Percentiles rank a stretch among this genome's conserved stretches.
Evolutionary conservation across 768 basidiomycete species (phyloP).

Genomic region (Amanita polypyramis): DNA sequence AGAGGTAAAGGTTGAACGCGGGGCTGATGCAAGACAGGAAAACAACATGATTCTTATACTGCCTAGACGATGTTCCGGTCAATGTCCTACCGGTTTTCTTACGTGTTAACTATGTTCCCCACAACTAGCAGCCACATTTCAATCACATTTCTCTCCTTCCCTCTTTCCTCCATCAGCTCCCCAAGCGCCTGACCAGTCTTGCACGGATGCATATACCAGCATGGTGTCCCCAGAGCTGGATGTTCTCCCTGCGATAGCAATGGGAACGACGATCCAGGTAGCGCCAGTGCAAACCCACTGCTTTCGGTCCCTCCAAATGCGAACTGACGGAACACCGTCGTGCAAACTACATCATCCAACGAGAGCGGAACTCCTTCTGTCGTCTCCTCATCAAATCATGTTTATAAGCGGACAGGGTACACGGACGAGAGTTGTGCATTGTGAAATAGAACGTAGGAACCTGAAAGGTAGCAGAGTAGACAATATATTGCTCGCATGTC

Average conservation of each 20-base stretch:
- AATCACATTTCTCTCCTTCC: conserved; percentile 23
- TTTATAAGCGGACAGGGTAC: conserved; percentile 5
- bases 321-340: conserved; percentile 47
- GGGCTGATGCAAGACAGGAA: conserved; percentile 29
- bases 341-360: conserved; percentile 43
- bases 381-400: conserved; percentile 10
- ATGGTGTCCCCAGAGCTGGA: conserved; percentile 60
- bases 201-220: conserved; percentile 88
- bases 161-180: conserved; percentile 52
- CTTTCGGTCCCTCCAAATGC: conserved; percentile 31
- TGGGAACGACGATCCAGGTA: conserved; percentile 49
- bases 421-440: conserved; percentile 59
- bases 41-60: conserved; percentile 26
- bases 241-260: conserved; percentile 84
- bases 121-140: conserved; percentile 76
- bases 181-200: conserved; percentile 54
- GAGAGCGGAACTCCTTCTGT: conserved; percentile 57
- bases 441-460: conserved; percentile 83
- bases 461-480: conserved; percentile 68
- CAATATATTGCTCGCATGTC: conserved; percentile 53
- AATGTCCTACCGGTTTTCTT: background rate
- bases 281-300: conserved; percentile 45
- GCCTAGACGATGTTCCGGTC: background rate
- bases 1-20: conserved; percentile 28
- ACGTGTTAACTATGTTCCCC: conserved; percentile 44